These are phyloP conservation scores for Claviceps quebecensis DNA, from an alignment of 2,329 filamentous ascomycete species.

Conservation along the genomic window DNA sequence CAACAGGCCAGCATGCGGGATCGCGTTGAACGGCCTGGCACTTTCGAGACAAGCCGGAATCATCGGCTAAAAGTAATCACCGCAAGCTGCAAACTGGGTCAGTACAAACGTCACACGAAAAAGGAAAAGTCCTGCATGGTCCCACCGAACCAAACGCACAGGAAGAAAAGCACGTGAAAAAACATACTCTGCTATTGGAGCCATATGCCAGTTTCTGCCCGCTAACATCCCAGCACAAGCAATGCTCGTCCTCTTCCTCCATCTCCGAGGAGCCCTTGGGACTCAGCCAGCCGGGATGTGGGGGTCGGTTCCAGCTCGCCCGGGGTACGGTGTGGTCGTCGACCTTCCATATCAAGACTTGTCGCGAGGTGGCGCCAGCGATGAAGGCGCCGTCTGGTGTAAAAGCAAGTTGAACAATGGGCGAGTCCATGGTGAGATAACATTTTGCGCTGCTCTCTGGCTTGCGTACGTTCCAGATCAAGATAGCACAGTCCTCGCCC, in stretches of 20 bases:
- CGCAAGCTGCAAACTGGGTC: slow-evolving; percentile 22
- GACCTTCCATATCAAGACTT: slow-evolving; percentile 51
- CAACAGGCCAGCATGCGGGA: not conserved
- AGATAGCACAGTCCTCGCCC: slow-evolving; percentile 47
- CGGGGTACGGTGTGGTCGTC: slow-evolving; percentile 43
- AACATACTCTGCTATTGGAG: slow-evolving; percentile 45
- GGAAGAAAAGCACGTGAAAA: not conserved
- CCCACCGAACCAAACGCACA: not conserved
- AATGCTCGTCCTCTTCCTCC: slow-evolving; percentile 48
- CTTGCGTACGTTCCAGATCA: slow-evolving; percentile 46
- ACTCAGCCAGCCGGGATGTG: slow-evolving; percentile 44
- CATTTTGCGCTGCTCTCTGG: slow-evolving; percentile 41
- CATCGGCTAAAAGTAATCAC: slow-evolving; percentile 36
- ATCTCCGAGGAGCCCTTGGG: slow-evolving; percentile 37
- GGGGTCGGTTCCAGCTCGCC: slow-evolving; percentile 43
- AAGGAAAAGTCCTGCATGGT: not conserved
- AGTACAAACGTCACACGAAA: not conserved
- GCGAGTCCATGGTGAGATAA: slow-evolving; percentile 45
- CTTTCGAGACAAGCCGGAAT: not conserved
- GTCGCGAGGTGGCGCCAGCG: slow-evolving; percentile 44
- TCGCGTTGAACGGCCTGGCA: not conserved
- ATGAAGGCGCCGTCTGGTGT: slow-evolving; percentile 50
- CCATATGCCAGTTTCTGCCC: slow-evolving; percentile 51
- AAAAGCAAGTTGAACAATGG: slow-evolving; percentile 45
- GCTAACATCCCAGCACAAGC: slow-evolving; percentile 46